Evolutionary conservation across 1,284 basidiomycete genomes (phyloP).

Genomic region (Wolfiporia cocos): DNA sequence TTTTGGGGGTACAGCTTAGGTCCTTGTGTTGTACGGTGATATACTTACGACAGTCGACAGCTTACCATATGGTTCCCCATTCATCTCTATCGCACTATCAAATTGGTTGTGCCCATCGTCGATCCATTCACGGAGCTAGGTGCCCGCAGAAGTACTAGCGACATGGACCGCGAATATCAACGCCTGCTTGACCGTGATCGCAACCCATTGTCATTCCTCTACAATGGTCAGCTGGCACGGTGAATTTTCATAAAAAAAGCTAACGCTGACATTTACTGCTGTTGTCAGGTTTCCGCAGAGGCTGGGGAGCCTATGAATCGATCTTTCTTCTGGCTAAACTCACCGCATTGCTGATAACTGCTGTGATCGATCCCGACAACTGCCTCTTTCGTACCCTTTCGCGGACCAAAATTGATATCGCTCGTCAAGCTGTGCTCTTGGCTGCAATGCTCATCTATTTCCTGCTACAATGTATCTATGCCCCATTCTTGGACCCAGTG

Average conservation of each 20-base stretch:
- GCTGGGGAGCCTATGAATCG: slow-evolving; percentile 62
- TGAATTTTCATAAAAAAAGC: slow-evolving; percentile 4
- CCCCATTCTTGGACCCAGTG: slow-evolving; percentile 67
- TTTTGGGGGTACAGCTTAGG: slow-evolving; percentile 53
- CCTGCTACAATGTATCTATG: slow-evolving; percentile 49
- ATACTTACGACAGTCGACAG: slow-evolving; percentile 29
- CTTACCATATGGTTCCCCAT: slow-evolving; percentile 72
- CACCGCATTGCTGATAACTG: slow-evolving; percentile 59
- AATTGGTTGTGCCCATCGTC: slow-evolving; percentile 54
- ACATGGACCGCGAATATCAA: slow-evolving; percentile 73
- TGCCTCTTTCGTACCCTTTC: slow-evolving; percentile 62
- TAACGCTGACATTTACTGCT: slow-evolving; percentile 1
- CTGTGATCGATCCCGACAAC: slow-evolving; percentile 65
- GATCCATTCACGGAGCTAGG: slow-evolving; percentile 72
- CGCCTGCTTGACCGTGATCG: slow-evolving; percentile 58
- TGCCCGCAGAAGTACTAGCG: slow-evolving; percentile 43
- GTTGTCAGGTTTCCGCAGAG: slow-evolving; percentile 54
- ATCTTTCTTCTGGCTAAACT: slow-evolving; percentile 66
- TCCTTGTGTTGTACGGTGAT: neutral
- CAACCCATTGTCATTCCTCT: slow-evolving; percentile 70
- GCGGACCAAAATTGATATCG: slow-evolving; percentile 44
- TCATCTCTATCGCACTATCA: slow-evolving; percentile 51
- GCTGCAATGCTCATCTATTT: slow-evolving; percentile 57
- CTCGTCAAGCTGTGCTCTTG: slow-evolving; percentile 63
- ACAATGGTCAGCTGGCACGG: slow-evolving; percentile 42